These are phyloP conservation scores for Podila verticillata DNA, from an alignment of 192 early-diverging fungal genomes.

Conservation along the genomic window DNA sequence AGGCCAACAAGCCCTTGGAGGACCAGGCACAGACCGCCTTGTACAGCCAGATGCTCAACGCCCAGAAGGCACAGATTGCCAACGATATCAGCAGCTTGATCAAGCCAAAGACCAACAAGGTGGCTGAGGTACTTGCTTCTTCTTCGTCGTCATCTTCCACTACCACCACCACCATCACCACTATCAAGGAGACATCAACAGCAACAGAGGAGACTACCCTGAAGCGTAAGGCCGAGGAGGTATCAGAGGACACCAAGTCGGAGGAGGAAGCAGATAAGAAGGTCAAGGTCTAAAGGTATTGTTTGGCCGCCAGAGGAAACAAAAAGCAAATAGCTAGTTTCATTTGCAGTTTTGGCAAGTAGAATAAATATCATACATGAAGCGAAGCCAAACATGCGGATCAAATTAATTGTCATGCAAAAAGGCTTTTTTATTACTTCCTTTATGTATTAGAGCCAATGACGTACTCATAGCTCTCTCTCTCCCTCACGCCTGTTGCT, in stretches of 20 bases:
- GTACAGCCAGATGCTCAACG: constrained; percentile 16
- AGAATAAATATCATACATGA: neutral
- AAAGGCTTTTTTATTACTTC: too few species aligned
- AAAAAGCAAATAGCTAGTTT: too few species aligned
- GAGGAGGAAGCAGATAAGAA: constrained; percentile 34
- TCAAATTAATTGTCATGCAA: too few species aligned
- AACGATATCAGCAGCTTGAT: constrained; percentile 45
- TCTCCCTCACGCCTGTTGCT: constrained; percentile 3
- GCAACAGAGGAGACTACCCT: constrained; percentile 13
- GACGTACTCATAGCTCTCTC: neutral
- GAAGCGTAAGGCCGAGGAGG: constrained; percentile 46
- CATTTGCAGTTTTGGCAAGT: too few species aligned
- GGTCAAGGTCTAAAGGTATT: constrained; percentile 22
- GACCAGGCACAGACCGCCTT: constrained; percentile 35
- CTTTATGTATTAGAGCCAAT: neutral
- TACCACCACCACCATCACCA: neutral
- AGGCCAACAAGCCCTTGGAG: constrained; percentile 38
- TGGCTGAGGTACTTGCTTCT: constrained; percentile 7
- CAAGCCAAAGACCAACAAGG: constrained; percentile 35
- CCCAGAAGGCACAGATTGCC: constrained; percentile 10
- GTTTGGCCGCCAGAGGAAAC: too few species aligned
- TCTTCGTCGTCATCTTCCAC: constrained; percentile 3
- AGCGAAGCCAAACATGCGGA: neutral
- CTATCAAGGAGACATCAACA: neutral
- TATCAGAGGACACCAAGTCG: neutral